Percentiles rank a stretch among this genome's conserved stretches.
Evolutionary conservation across 2,329 filamentous ascomycete species (phyloP).

Genomic region (Myriangium duriaei): DNA sequence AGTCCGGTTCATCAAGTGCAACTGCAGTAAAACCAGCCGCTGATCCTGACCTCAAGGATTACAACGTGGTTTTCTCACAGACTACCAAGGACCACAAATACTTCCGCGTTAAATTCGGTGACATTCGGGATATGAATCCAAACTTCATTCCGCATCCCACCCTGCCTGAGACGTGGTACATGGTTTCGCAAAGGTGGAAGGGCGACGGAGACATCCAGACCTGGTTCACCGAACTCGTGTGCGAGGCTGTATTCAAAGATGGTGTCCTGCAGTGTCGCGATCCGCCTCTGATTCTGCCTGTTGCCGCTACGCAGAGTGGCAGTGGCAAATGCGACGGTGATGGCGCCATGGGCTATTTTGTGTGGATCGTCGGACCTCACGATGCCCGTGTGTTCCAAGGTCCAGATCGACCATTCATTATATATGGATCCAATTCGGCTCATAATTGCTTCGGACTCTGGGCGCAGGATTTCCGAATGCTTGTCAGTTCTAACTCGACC

Average conservation of each 20-base stretch:
- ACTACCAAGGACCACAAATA: constrained; percentile 36
- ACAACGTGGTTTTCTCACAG: constrained; percentile 31
- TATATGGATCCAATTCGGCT: constrained; percentile 44
- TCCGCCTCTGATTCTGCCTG: constrained; percentile 31
- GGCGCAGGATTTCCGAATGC: constrained; percentile 40
- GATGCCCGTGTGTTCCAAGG: constrained; percentile 48
- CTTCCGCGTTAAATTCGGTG: constrained; percentile 39
- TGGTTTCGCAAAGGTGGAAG: constrained; percentile 37
- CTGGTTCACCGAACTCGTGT: constrained; percentile 31
- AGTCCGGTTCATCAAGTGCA: neutral
- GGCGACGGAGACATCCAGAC: constrained; percentile 17
- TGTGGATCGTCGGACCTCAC: constrained; percentile 41
- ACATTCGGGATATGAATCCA: constrained; percentile 36
- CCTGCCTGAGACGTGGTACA: constrained; percentile 35
- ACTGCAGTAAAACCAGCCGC: too few relatives aligned
- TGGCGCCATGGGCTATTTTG: constrained; percentile 32
- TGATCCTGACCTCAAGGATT: neutral
- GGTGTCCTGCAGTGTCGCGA: constrained; percentile 32
- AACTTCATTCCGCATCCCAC: constrained; percentile 46
- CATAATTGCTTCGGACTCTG: constrained; percentile 47
- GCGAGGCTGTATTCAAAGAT: constrained; percentile 37
- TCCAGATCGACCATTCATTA: constrained; percentile 36
- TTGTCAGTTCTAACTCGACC: constrained; percentile 28
- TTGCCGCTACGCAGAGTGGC: constrained; percentile 33
- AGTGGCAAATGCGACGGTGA: constrained; percentile 29